These are phyloP conservation scores for Pterocarpus macrocarpus DNA, from an alignment of 306 rosid species.

Conservation along the genomic window DNA sequence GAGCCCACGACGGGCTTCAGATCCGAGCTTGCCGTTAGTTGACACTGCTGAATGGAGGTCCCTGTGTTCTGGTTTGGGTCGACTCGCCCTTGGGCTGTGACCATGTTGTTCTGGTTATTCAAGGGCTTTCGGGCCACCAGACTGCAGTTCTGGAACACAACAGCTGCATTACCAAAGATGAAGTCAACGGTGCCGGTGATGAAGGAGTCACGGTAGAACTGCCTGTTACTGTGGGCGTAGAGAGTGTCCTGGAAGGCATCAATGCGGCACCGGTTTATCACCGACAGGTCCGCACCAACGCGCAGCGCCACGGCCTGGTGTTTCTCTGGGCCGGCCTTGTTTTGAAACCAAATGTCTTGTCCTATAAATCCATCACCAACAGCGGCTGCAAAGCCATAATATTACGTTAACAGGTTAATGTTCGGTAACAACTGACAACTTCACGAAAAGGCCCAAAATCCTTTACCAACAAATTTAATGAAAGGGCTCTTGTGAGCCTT, in stretches of 20 bases:
- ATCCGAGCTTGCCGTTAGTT: slow-evolving; percentile 56
- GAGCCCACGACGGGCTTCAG: slow-evolving; percentile 56
- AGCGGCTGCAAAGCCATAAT: slow-evolving; percentile 50
- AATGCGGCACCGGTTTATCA: slow-evolving; percentile 68
- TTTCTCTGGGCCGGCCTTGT: slow-evolving; percentile 74
- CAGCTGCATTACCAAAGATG: slow-evolving; percentile 68
- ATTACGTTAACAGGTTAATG: too few relatives aligned
- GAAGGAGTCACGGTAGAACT: slow-evolving; percentile 64
- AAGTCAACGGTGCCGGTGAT: slow-evolving; percentile 69
- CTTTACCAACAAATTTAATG: background rate
- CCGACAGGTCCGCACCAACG: slow-evolving; percentile 57
- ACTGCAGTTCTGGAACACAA: slow-evolving; percentile 64
- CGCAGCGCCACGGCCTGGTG: slow-evolving; percentile 77
- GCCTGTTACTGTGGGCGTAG: slow-evolving; percentile 66
- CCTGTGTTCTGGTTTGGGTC: slow-evolving; percentile 73
- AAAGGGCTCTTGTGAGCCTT: too few relatives aligned
- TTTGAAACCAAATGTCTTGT: slow-evolving; percentile 65
- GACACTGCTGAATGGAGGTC: slow-evolving; percentile 63
- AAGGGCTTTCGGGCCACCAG: slow-evolving; percentile 62
- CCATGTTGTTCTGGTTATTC: slow-evolving; percentile 65
- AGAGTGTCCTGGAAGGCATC: slow-evolving; percentile 77
- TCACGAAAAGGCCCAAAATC: too few relatives aligned
- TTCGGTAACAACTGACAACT: too few relatives aligned
- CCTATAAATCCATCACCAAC: slow-evolving; percentile 74
- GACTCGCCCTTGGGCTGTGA: slow-evolving; percentile 68